These are phyloP conservation scores for Penicillium waksmanii DNA, from an alignment of 495 filamentous ascomycete species.

Conservation along the genomic window DNA sequence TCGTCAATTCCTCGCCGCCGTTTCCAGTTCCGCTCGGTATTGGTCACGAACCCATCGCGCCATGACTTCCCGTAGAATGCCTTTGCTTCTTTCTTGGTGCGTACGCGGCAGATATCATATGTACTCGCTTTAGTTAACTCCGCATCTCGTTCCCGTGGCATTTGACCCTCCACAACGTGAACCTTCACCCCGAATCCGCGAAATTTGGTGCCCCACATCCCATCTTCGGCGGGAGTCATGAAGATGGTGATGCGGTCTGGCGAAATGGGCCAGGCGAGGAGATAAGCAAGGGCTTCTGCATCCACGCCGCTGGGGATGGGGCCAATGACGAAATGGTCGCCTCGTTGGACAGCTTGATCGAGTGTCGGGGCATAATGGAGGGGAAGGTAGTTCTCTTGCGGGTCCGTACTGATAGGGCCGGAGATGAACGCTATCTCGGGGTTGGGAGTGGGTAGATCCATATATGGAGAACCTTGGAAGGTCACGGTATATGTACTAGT, in stretches of 20 bases:
- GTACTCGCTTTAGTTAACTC: conserved; percentile 30
- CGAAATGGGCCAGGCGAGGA: conserved; percentile 25
- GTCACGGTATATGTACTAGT: no score
- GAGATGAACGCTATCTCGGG: conserved; percentile 33
- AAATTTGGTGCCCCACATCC: conserved; percentile 20
- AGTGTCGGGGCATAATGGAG: conserved; percentile 27
- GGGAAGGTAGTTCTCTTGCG: conserved; percentile 25
- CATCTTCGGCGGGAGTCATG: conserved; percentile 26
- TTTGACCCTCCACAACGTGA: conserved; percentile 23
- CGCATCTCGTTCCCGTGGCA: conserved; percentile 31
- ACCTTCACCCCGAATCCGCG: conserved; percentile 22
- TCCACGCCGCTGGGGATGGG: conserved; percentile 32
- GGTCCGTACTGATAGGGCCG: conserved; percentile 32
- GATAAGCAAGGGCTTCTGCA: conserved; percentile 32
- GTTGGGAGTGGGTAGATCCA: not conserved
- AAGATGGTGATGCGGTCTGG: conserved; percentile 31
- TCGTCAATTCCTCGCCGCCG: conserved; percentile 27
- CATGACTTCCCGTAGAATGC: conserved; percentile 28
- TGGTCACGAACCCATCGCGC: conserved; percentile 28
- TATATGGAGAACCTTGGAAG: no score
- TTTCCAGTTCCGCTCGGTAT: conserved; percentile 39
- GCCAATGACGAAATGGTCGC: conserved; percentile 31
- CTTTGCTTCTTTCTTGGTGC: conserved; percentile 24
- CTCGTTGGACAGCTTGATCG: conserved; percentile 20
- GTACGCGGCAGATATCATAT: conserved; percentile 34